A percentile compares a stretch with the other conserved stretches of the same genome.
These are phyloP conservation scores for Penicillium sp. DNA, from an alignment of 2,329 filamentous ascomycete genomes.

Conservation along the genomic window DNA sequence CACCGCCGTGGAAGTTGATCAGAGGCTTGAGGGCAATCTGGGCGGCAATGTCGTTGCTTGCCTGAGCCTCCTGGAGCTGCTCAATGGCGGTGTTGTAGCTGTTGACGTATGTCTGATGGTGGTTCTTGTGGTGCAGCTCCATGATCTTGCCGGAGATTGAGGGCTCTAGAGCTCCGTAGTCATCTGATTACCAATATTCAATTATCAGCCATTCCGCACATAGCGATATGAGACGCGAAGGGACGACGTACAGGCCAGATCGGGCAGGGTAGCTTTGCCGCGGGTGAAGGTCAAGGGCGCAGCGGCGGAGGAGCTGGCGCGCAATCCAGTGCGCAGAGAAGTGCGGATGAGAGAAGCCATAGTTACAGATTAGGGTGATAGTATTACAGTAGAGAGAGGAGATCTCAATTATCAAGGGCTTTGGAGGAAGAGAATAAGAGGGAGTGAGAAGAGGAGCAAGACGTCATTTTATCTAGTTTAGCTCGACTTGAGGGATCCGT, in stretches of 20 bases:
- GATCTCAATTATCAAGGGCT: constrained; percentile 13
- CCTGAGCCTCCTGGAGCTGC: constrained; percentile 66
- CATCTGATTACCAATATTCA: constrained; percentile 63
- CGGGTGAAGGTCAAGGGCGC: constrained; percentile 78
- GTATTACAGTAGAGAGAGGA: constrained; percentile 17
- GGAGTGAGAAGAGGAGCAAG: constrained; percentile 20
- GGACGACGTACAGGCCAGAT: constrained; percentile 72
- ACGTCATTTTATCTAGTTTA: constrained; percentile 29
- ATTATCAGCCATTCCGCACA: background rate
- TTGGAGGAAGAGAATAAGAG: constrained; percentile 12
- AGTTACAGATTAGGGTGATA: constrained; percentile 15
- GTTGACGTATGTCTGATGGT: constrained; percentile 93
- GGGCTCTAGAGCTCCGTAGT: constrained; percentile 93
- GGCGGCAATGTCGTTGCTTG: constrained; percentile 58
- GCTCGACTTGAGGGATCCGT: constrained; percentile 2
- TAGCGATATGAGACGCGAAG: background rate
- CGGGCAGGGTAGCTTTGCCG: constrained; percentile 90
- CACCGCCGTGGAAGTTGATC: constrained; percentile 70
- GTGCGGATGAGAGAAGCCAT: constrained; percentile 83
- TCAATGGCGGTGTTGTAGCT: constrained; percentile 81
- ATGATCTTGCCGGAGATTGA: constrained; percentile 88
- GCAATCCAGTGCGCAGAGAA: constrained; percentile 72
- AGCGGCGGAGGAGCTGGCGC: constrained; percentile 61
- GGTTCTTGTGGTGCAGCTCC: constrained; percentile 93
- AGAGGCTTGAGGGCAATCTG: constrained; percentile 64